These are phyloP conservation scores for Auxenochlorella pyrenoidosa DNA, from an alignment of 139 green algal species.

Conservation along the genomic window DNA sequence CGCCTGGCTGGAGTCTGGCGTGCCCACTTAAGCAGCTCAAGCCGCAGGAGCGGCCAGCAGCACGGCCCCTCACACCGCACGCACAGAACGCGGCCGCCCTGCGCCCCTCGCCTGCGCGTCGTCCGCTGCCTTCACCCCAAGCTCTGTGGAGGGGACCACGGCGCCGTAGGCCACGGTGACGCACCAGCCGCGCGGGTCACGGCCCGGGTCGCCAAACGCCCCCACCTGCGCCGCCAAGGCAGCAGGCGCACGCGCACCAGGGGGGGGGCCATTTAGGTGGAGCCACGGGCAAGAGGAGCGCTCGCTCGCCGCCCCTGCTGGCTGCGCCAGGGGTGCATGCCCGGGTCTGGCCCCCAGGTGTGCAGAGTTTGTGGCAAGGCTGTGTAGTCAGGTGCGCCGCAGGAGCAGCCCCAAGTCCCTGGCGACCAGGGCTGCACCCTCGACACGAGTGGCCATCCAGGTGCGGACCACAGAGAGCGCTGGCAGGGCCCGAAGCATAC, in stretches of 20 bases:
- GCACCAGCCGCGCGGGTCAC: slow-evolving; percentile 88
- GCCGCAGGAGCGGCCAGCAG: too few relatives aligned
- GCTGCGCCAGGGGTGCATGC: background rate
- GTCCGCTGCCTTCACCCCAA: slow-evolving; percentile 78
- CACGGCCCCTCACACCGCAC: too few relatives aligned
- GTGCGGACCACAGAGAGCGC: too few relatives aligned
- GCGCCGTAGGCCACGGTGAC: slow-evolving; percentile 85
- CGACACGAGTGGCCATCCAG: too few relatives aligned
- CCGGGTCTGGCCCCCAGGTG: too few relatives aligned
- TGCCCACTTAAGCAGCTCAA: too few relatives aligned
- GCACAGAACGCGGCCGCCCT: background rate
- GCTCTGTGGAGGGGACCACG: slow-evolving; percentile 65
- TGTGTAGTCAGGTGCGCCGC: too few relatives aligned
- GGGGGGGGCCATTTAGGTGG: background rate
- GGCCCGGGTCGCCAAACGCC: slow-evolving; percentile 84
- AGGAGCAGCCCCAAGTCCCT: too few relatives aligned
- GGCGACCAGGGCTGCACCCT: background rate
- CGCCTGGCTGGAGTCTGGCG: too few relatives aligned
- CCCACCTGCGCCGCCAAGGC: slow-evolving; percentile 69
- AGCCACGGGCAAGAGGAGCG: too few relatives aligned
- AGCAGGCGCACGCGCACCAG: background rate
- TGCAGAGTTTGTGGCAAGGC: too few relatives aligned
- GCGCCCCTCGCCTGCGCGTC: slow-evolving; percentile 25
- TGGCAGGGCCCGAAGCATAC: background rate
- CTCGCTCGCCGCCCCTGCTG: background rate